Evolutionary conservation across 768 basidiomycete genomes (phyloP).

Genomic region (Termitomyces sp.): DNA sequence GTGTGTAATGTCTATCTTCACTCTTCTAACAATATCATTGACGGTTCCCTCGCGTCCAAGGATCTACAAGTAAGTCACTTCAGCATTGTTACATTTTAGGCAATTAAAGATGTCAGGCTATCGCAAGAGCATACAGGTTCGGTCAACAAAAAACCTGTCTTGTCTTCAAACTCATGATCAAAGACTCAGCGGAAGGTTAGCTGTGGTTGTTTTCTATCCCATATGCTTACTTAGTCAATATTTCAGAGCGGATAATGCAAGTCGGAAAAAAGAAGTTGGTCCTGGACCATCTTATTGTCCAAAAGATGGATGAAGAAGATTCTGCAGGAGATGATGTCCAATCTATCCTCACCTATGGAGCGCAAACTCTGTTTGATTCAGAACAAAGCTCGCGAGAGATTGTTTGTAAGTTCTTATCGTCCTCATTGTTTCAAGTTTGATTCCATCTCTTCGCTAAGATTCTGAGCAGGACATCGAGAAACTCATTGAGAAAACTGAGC

Average conservation of each 20-base stretch:
- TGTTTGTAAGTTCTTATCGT: constrained; percentile 40
- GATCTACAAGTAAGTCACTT: constrained; percentile 73
- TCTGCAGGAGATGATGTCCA: constrained; percentile 70
- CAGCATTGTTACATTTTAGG: background rate
- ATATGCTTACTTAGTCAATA: constrained; percentile 7
- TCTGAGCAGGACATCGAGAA: constrained; percentile 78
- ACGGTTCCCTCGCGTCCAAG: constrained; percentile 24
- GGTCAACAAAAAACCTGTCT: constrained; percentile 93
- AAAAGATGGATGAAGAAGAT: constrained; percentile 89
- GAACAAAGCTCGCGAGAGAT: constrained; percentile 59
- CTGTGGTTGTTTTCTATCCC: background rate
- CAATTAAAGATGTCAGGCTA: constrained; percentile 53
- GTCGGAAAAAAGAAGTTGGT: constrained; percentile 94
- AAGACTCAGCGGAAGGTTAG: constrained; percentile 84
- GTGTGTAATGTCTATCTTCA: constrained; percentile 29
- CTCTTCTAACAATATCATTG: background rate
- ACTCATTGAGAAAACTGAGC: constrained; percentile 81
- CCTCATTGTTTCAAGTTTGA: background rate
- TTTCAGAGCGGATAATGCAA: constrained; percentile 81
- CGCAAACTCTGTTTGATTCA: constrained; percentile 76
- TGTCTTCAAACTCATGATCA: constrained; percentile 95
- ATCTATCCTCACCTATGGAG: constrained; percentile 86
- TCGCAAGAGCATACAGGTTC: constrained; percentile 89
- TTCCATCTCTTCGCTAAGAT: constrained; percentile 36
- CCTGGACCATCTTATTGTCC: constrained; percentile 91